Base-by-base conservation (phyloP, 2,329 filamentous ascomycete genomes). In the Ophiosphaerella herpotricha region DNA sequence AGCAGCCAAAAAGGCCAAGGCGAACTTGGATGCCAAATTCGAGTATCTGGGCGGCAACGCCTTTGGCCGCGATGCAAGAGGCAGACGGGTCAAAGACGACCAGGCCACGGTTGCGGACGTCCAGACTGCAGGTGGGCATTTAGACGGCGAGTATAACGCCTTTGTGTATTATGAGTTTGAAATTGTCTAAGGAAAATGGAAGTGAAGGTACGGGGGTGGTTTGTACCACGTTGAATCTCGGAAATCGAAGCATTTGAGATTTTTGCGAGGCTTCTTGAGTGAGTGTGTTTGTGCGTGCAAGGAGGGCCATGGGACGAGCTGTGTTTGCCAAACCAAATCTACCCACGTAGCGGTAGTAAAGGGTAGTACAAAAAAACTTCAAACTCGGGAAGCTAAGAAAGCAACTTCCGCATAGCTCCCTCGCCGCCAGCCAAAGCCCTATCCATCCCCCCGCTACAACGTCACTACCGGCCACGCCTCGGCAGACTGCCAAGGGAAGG, bases 141-240 rank as follows among this genome's bases (percentile, higher is more conserved):
- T 84, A 36, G 85, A 84, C 14, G 89, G 91, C 51, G 91, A 97
- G 73, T 99, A 97, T 78, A 94, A 91, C 52, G 88, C 94, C 35
- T 99, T 95, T 75, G 94, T 97, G 70, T 97, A 92, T 79, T 99
- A 97, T 76, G 90, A 96, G 72, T 89, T 97, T 71, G 90, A 94
- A 70, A 85, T 97, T 45, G 55, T 63, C 60, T 64, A 60, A 37
- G 26, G 26, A 6, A 29, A 11, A 29, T 21, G 4, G 18, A 11
- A 29, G 26, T 8, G 26, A 11, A 29, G 26, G 26, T 7, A 29
- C 1, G 6, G 4, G 16, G 16, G 16, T 18, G 16, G 16, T 18
- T 18, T 18, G 16, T 18, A 18, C 3, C 16, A 18, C 16, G 16
- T 18, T 18, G 16, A 18, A 18, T 3, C 16, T 18, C 16, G 16